These are phyloP conservation scores for Silene noctiflora DNA, from an alignment of 179 eudicot genomes.

Conservation along the genomic window DNA sequence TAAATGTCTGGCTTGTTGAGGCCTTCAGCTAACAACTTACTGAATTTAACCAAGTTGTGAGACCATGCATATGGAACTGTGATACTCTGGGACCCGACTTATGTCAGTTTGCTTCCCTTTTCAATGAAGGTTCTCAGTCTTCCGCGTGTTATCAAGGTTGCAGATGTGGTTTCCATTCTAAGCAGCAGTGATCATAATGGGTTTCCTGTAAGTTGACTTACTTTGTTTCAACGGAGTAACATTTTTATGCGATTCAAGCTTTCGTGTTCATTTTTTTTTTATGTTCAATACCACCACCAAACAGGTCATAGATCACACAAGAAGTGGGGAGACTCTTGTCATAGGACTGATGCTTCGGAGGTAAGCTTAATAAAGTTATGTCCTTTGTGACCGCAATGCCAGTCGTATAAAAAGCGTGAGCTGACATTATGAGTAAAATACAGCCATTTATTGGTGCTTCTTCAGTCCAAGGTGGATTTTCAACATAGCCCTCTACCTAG, in stretches of 20 bases:
- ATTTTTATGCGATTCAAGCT: constrained; percentile 1
- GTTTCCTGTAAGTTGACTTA: constrained; percentile 73
- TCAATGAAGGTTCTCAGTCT: constrained; percentile 65
- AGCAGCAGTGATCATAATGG: constrained; percentile 91
- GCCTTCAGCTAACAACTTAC: constrained; percentile 7
- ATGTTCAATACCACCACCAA: background rate
- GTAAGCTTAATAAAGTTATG: constrained; percentile 30
- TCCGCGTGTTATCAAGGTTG: constrained; percentile 79
- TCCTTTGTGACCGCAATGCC: background rate
- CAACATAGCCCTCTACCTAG: constrained; percentile 86
- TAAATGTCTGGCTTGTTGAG: constrained; percentile 46
- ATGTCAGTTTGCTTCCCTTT: background rate
- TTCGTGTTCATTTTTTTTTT: background rate
- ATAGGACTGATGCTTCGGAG: constrained; percentile 92
- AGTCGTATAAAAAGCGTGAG: background rate
- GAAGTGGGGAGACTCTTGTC: constrained; percentile 84
- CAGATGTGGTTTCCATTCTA: constrained; percentile 69
- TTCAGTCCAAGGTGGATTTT: constrained; percentile 94
- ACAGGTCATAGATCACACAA: constrained; percentile 83
- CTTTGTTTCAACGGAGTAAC: background rate
- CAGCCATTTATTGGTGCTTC: constrained; percentile 93
- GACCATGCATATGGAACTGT: background rate
- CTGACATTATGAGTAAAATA: constrained; percentile 28
- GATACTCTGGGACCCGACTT: background rate
- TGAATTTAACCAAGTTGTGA: background rate